Conservation (phyloP, 306 rosid species). For the Corylus avellana region DNA sequence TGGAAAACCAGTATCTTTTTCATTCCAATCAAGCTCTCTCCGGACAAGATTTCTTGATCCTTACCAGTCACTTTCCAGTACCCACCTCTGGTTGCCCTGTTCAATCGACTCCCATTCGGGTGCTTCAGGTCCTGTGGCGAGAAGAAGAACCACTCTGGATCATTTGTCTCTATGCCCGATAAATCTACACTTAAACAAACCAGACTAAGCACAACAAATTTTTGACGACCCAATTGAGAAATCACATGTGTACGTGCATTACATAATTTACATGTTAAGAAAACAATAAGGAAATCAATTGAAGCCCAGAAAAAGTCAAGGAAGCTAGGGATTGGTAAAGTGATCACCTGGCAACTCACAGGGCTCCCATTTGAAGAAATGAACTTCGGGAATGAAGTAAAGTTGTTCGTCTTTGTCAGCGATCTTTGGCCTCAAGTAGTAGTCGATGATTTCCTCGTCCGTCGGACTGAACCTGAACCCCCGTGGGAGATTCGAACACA, state of each 20-base stretch:
- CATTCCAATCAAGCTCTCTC: slow-evolving; percentile 67
- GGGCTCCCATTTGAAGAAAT: slow-evolving; percentile 88
- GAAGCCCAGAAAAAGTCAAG: no score
- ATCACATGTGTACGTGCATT: background rate
- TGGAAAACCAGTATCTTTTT: slow-evolving; percentile 90
- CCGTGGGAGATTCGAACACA: slow-evolving; percentile 53
- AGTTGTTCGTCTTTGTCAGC: slow-evolving; percentile 58
- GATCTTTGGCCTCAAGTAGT: slow-evolving; percentile 69
- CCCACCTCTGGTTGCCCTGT: slow-evolving; percentile 76
- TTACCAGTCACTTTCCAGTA: slow-evolving; percentile 97
- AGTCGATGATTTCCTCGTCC: slow-evolving; percentile 75
- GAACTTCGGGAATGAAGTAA: slow-evolving; percentile 79
- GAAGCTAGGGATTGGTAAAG: no score
- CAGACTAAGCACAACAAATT: background rate
- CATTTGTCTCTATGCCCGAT: slow-evolving; percentile 65
- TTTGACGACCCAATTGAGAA: background rate
- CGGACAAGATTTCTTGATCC: slow-evolving; percentile 77
- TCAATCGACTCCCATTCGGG: slow-evolving; percentile 77
- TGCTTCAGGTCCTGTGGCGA: slow-evolving; percentile 83
- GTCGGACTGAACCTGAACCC: slow-evolving; percentile 89
- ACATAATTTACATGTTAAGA: background rate
- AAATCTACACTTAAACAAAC: slow-evolving; percentile 46
- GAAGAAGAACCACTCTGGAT: slow-evolving; percentile 97
- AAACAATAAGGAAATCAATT: background rate
- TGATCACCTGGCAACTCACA: slow-evolving; percentile 89